Conservation (phyloP, 1,139 yeast genomes). For the Scheffersomyces lignicola region DNA sequence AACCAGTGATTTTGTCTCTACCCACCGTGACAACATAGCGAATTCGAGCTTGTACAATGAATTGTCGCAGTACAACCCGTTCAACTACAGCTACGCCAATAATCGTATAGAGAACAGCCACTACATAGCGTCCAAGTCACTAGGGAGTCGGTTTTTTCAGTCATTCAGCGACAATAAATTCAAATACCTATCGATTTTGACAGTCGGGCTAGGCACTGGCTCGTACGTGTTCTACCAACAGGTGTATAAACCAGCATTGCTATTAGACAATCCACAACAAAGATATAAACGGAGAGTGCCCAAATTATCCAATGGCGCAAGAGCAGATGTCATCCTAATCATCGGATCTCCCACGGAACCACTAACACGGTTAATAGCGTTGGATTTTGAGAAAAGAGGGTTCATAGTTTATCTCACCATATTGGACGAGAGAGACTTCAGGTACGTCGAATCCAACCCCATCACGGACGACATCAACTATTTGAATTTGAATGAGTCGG, state of each 20-base stretch:
- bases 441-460: constrained; percentile 58
- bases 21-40: constrained; percentile 24
- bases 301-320: constrained; percentile 65
- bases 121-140: constrained; percentile 1
- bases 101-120: constrained; percentile 6
- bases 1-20: constrained; percentile 23
- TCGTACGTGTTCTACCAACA: constrained; percentile 4
- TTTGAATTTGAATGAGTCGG: constrained; percentile 31
- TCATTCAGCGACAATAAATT: constrained; percentile 16
- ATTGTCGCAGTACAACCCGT: constrained; percentile 15
- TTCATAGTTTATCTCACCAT: constrained; percentile 78
- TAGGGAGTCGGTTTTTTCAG: constrained; percentile 11
- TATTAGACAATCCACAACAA: constrained; percentile 5
- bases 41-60: constrained; percentile 20
- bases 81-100: constrained; percentile 7
- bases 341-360: constrained; percentile 82
- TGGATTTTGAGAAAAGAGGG: constrained; percentile 76
- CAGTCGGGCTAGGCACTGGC: constrained; percentile 32
- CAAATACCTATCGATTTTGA: constrained; percentile 19
- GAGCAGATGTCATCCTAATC: constrained; percentile 71
- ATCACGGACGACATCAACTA: constrained; percentile 52
- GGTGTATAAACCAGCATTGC: constrained; percentile 1
- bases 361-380: constrained; percentile 64
- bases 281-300: constrained; percentile 55
- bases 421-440: constrained; percentile 61